phyloP scores from a whole-genome alignment of 805 yeast species.

The Metschnikowia borealis region DNA sequence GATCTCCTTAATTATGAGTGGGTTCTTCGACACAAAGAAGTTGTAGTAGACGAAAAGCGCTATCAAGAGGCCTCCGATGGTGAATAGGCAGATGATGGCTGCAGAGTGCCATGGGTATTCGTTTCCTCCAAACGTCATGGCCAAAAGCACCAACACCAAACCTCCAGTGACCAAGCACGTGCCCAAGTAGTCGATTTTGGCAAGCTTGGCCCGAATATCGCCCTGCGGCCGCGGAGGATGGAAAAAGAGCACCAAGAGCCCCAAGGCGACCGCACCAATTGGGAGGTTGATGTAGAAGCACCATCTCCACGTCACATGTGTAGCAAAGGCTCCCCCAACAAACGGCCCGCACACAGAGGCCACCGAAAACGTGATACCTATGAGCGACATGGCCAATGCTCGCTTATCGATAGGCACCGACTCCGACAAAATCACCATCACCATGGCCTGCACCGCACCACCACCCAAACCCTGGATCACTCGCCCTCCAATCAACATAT shows the following conservation, averaged over 20 bases:
- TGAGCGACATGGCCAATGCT: constrained; percentile 34
- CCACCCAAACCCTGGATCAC: constrained; percentile 70
- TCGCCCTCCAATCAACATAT: constrained; percentile 66
- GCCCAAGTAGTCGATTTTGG: constrained; percentile 48
- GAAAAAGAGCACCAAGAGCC: constrained; percentile 36
- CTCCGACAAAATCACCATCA: constrained; percentile 55
- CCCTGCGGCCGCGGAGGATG: constrained; percentile 47
- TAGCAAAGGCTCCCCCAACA: constrained; percentile 62
- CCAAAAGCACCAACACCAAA: constrained; percentile 44
- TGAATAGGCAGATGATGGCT: constrained; percentile 47
- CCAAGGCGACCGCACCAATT: constrained; percentile 50
- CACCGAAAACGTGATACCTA: constrained; percentile 44
- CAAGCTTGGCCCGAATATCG: constrained; percentile 32
- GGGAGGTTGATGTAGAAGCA: constrained; percentile 70
- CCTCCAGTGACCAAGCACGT: constrained; percentile 41
- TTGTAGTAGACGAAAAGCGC: constrained; percentile 38
- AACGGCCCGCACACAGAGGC: constrained; percentile 60
- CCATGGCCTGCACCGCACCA: constrained; percentile 59
- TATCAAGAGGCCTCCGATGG: constrained; percentile 41
- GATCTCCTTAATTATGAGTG: constrained; percentile 44
- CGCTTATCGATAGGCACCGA: constrained; percentile 43
- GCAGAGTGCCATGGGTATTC: constrained; percentile 52
- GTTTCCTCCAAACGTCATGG: constrained; percentile 52
- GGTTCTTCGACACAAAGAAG: constrained; percentile 39
- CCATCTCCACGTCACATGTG: constrained; percentile 69